Percentiles rank a stretch among this genome's conserved stretches.
These are phyloP conservation scores for Ophiostoma piceae DNA, from an alignment of 2,329 filamentous ascomycete genomes.

Conservation along the genomic window DNA sequence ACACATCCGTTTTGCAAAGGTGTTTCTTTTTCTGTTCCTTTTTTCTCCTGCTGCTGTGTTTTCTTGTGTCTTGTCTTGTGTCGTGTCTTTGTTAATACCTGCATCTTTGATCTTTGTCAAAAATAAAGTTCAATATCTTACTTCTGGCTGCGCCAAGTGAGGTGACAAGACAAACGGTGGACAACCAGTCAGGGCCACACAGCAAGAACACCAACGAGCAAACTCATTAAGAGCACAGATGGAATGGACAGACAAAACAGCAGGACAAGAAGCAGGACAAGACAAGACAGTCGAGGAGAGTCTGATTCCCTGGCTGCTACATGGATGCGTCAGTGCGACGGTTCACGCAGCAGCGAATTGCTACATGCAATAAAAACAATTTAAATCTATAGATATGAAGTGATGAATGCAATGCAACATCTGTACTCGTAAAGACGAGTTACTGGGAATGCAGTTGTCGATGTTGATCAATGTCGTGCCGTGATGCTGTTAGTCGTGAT, in stretches of 20 bases:
- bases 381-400: background rate
- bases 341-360: background rate
- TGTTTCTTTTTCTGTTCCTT: slow-evolving; percentile 18
- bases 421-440: background rate
- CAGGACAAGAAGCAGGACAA: background rate
- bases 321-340: slow-evolving; percentile 5
- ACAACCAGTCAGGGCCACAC: background rate
- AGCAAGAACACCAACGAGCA: background rate
- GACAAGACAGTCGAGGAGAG: background rate
- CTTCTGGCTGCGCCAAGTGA: background rate
- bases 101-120: background rate
- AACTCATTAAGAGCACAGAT: background rate
- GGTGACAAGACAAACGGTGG: background rate
- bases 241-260: background rate
- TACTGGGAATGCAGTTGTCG: background rate
- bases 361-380: background rate
- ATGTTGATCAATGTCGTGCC: background rate
- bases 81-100: slow-evolving; percentile 6
- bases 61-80: background rate
- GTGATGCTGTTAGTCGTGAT: background rate
- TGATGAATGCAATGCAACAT: background rate
- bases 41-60: background rate
- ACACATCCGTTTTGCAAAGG: slow-evolving; percentile 11
- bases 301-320: background rate
- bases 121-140: background rate